Conservation (phyloP, 768 basidiomycete species). For the Amanita thiersii region DNA sequence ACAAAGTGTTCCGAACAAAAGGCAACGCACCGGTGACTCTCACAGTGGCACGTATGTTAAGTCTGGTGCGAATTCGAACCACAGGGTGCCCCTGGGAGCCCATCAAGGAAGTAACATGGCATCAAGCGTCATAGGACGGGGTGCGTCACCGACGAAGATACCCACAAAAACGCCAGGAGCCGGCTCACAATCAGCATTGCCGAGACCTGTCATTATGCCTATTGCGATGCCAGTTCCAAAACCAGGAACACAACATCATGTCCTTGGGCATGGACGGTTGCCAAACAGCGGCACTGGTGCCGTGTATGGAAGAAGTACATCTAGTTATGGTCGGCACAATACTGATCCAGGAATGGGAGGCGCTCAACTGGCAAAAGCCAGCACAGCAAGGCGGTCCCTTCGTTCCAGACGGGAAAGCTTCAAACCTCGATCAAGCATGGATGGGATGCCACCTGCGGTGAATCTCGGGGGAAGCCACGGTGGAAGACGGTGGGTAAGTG, state of each 20-base stretch:
- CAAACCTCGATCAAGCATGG: conserved; percentile 71
- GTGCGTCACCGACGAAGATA: conserved; percentile 45
- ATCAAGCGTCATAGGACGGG: conserved; percentile 15
- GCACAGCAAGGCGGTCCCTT: conserved; percentile 30
- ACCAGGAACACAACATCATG: conserved; percentile 43
- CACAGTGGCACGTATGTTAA: conserved; percentile 13
- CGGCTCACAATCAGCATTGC: conserved; percentile 21
- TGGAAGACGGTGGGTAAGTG: conserved; percentile 19
- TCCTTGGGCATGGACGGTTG: conserved; percentile 45
- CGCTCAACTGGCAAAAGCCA: conserved; percentile 29
- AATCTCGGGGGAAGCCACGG: conserved; percentile 19
- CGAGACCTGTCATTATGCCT: conserved; percentile 23
- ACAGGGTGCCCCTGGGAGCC: conserved; percentile 31
- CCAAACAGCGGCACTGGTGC: conserved; percentile 23
- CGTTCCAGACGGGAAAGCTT: conserved; percentile 56
- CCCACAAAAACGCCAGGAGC: conserved; percentile 28
- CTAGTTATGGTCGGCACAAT: conserved; percentile 18
- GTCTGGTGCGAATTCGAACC: conserved; percentile 15
- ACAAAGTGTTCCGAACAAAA: conserved; percentile 53
- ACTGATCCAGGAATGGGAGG: conserved; percentile 16
- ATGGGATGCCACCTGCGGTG: conserved; percentile 27
- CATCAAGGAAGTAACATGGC: conserved; percentile 29
- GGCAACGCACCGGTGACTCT: conserved; percentile 46
- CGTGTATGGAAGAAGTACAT: conserved; percentile 15
- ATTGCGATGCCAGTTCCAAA: conserved; percentile 43